Percentiles rank a stretch among this genome's conserved stretches.
Evolutionary conservation across 768 basidiomycete genomes (phyloP).

Genomic region (Chalciporus piperatus): DNA sequence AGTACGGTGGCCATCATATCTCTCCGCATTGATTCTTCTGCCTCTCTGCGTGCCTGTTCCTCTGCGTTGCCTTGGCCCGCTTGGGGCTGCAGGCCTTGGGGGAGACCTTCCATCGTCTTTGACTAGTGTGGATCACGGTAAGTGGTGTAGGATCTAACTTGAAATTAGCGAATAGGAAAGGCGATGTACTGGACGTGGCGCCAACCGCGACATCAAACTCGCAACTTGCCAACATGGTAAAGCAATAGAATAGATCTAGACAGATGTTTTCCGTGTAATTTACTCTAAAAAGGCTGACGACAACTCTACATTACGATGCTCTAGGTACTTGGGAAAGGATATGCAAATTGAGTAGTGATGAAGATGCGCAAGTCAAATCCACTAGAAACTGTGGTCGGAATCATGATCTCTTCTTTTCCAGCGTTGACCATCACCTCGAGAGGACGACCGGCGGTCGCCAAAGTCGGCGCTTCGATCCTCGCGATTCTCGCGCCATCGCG

Average conservation of each 20-base stretch:
- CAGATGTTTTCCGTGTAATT: background rate
- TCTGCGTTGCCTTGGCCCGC: slow-evolving; percentile 49
- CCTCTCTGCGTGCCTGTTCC: slow-evolving; percentile 51
- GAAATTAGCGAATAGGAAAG: too few relatives aligned
- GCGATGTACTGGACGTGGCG: too few relatives aligned
- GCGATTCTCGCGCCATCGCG: background rate
- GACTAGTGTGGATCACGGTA: background rate
- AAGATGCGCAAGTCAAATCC: background rate
- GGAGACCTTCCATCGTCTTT: slow-evolving; percentile 25
- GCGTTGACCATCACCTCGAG: background rate
- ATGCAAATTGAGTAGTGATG: background rate
- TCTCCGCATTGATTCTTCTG: slow-evolving; percentile 74
- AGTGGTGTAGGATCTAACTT: background rate
- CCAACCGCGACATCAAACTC: too few relatives aligned
- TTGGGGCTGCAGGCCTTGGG: slow-evolving; percentile 29
- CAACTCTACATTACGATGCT: background rate
- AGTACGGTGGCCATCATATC: slow-evolving; percentile 78
- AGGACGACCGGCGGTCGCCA: background rate
- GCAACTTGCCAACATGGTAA: background rate
- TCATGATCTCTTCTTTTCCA: background rate
- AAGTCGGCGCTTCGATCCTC: background rate
- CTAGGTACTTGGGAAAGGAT: background rate
- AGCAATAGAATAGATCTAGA: background rate
- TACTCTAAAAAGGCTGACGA: background rate
- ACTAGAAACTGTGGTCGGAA: background rate